Base-by-base conservation (phyloP, 2,329 filamentous ascomycete species). In the Exophiala calicioides region DNA sequence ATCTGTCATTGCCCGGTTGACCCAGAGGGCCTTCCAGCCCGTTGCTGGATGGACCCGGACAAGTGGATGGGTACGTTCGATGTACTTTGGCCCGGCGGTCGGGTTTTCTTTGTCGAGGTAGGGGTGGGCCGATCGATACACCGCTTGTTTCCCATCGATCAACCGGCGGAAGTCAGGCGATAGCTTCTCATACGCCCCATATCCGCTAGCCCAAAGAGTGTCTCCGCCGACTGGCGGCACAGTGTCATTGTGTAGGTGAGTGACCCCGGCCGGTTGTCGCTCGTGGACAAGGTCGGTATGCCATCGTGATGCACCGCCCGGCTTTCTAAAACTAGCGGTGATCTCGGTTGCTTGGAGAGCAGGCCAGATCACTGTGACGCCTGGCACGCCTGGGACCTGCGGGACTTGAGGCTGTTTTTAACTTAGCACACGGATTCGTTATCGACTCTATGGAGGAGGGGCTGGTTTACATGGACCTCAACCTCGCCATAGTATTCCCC, bases 271-370 rank as follows among this genome's bases (percentile, higher is more conserved):
- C 1, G 76, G 76, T 1, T 76, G 70, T 0, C 68, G 69, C 61
- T 80, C 77, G 50, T 79, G 79, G 2, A 73, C 74, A 47, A 78
- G 76, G 51, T 79, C 77, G 15, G 72, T 68, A 52, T 79, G 76
- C 76, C 77, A 79, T 8, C 68, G 82, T 79, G 0, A 74, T 73
- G 3, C 73, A 16, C 53, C 53, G n/a, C 49, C 47, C 8, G 85
- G 81, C 58, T 81, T 84, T 8, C 84, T 64, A 56, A 85, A 81
- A 58, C 84, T 84, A 0, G 80, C 81, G 1, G 79, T 81, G 0
- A 80, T 80, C 80, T 81, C 58, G 71, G 72, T 26, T 68, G 64
- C 52, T 73, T 75, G 58, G 70, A 72, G 2, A 67, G 65, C 73
- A 0, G 74, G 66, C 58, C 75, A 74, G 84, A 16, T 85, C 72